Base-by-base conservation (phyloP, 1,139 yeast species). In the Hansenula lynferdii region DNA sequence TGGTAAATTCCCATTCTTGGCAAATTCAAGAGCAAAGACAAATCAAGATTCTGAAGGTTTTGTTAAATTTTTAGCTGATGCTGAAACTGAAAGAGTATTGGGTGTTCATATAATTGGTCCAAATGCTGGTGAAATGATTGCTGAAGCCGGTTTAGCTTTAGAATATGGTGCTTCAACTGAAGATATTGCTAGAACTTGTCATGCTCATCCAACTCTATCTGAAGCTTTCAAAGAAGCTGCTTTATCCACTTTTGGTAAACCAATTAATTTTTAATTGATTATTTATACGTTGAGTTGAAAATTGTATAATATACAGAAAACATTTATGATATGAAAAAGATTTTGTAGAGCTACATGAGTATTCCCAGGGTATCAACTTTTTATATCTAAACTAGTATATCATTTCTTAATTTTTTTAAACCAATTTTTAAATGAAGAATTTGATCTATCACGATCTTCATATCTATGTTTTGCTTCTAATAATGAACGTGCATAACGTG, bases 161-260 rank as follows among this genome's bases (percentile, higher is more conserved):
- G 99, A 94, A 72, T 94, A 94, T 69, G 99, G 99, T 67, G 99
- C 98, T 40, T 82, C 95, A 36, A 85, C 97, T 42, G 99, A 94
- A 70, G 99, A 94, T 61, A 75, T 94, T 59, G 95, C 97, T 47
- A 84, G 97, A 72, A 86, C 90, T 38, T 90, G 97, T 66, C 98
- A 92, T 59, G 97, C 98, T 43, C 99, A 94, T 69, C 99, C 99
- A 64, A 92, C 99, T 33, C 75, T 94, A 54, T 76, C 96, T 32
- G 99, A 94, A 73, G 97, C 97, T 20, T 85, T 92, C 77, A 92
- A 90, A 74, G 99, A 94, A 72, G 98, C 97, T 54, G 96, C 96
- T 53, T 73, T 87, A 74, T 84, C 95, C 43, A 85, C 96, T 38
- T 90, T 80, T 61, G 95, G 77, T 64, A 87, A 89, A 73, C 82